Evolutionary conservation across 169 alveolate genomes (phyloP).

Genomic region (Cryptosporidium baileyi): DNA sequence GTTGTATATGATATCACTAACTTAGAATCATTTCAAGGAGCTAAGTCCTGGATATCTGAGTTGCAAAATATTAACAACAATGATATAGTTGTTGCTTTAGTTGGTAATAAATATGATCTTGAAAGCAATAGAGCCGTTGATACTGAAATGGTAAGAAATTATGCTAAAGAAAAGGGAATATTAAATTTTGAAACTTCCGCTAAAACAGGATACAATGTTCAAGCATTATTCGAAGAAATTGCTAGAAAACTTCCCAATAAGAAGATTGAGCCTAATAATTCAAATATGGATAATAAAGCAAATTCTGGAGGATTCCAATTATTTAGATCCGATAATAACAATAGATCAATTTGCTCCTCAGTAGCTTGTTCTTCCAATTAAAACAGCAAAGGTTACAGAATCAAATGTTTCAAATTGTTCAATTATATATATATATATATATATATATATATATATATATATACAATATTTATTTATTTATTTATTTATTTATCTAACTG

Average conservation of each 20-base stretch:
- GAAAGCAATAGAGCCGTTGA: slow-evolving; percentile 83
- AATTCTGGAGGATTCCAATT: slow-evolving; percentile 51
- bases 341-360: slow-evolving; percentile 1
- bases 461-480: background rate
- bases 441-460: background rate
- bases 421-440: background rate
- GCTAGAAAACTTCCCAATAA: slow-evolving; percentile 70
- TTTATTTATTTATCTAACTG: no score
- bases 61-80: slow-evolving; percentile 82
- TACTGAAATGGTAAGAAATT: slow-evolving; percentile 82
- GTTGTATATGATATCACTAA: slow-evolving; percentile 88
- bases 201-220: slow-evolving; percentile 88
- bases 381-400: background rate
- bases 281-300: background rate
- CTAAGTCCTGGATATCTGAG: slow-evolving; percentile 89
- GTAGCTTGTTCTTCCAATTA: background rate
- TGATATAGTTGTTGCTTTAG: slow-evolving; percentile 84
- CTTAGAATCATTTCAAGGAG: slow-evolving; percentile 85
- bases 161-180: slow-evolving; percentile 88
- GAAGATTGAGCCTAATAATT: background rate
- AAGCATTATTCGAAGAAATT: slow-evolving; percentile 82
- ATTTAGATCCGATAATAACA: slow-evolving; percentile 41
- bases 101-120: slow-evolving; percentile 88
- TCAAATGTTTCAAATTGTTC: background rate
- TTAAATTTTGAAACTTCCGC: slow-evolving; percentile 91